Percentiles rank a stretch among this genome's conserved stretches.
These are phyloP conservation scores for Tylopilus sp. DNA, from an alignment of 1,284 basidiomycete genomes.

Conservation along the genomic window DNA sequence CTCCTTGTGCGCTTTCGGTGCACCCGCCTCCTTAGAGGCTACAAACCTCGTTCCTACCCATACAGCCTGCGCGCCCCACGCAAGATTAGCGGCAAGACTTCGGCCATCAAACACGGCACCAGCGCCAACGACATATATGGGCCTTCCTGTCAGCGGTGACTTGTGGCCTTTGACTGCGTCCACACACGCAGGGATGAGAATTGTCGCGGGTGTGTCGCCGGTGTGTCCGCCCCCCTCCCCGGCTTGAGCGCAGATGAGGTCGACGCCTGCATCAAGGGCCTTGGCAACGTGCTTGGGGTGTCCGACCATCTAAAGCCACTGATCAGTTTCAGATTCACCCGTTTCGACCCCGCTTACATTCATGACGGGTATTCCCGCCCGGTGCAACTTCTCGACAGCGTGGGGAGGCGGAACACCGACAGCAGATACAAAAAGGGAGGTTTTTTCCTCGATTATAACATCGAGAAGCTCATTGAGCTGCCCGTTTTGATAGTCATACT, in stretches of 20 bases:
- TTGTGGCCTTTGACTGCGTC: constrained; percentile 70
- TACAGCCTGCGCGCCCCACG: constrained; percentile 76
- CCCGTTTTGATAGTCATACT: constrained; percentile 81
- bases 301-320: constrained; percentile 67
- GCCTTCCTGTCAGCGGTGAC: constrained; percentile 73
- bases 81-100: constrained; percentile 77
- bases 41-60: constrained; percentile 88
- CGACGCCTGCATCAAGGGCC: constrained; percentile 75
- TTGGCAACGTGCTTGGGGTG: constrained; percentile 82
- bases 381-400: constrained; percentile 74
- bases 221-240: constrained; percentile 86
- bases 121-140: constrained; percentile 78
- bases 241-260: constrained; percentile 86
- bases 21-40: constrained; percentile 73
- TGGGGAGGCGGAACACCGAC: constrained; percentile 77
- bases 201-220: constrained; percentile 64
- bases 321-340: background rate
- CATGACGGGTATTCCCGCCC: constrained; percentile 78
- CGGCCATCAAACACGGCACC: constrained; percentile 85
- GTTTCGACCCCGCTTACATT: constrained; percentile 47
- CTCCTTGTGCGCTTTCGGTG: constrained; percentile 81
- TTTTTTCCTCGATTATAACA: constrained; percentile 83
- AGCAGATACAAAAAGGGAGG: constrained; percentile 80
- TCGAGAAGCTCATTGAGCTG: constrained; percentile 74
- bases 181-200: constrained; percentile 83